Evolutionary conservation across 108 stramenopile genomes (phyloP), one percentile per base, ranked within the genome.

Genomic region (Fragilariopsis cylindrus): DNA sequence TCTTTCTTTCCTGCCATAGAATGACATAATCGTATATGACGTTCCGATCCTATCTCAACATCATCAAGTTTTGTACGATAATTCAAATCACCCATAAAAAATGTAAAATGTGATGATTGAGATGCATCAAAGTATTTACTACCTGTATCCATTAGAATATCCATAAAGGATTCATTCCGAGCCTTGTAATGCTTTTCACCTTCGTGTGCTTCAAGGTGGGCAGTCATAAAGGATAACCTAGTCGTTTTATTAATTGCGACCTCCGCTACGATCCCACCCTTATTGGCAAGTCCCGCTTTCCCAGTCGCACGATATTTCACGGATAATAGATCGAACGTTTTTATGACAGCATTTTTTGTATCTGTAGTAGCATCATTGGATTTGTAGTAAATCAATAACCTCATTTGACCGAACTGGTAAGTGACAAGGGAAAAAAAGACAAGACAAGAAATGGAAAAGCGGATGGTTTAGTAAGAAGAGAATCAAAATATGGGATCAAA

Each of bases 181-280:
- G 65, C 73, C 12, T 75, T 56, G 46, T 77, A 83, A 60, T 86
- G 81, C 49, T 73, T 62, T 48, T 69, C 60, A 30, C 85, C 87
- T 65, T 92, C 91, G 56, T 92, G 87, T 1, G 88, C 91, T 64
- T 85, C 83, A 48, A 92, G 72, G 44, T 92, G 91, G 30, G 80
- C 79, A 3, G 82, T 79, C 30, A 83, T 30, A 56, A 92, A 92
- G 8, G 70, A 68, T 6, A 92, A 47, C 39, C 84, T 64, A 8
- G 85, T 85, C 6, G 74, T 75, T 41, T 69, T 66, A 16, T 82
- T 83, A 4, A 88, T 72, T 5, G 69, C 50, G 5, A 92, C 65
- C 60, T 83, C 80, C 6, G 88, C 83, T 4, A 79, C 78, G 58
- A 92, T 92, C 1, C 91, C 88, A 63, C 87, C 85, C 60, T 87